Evolutionary conservation across 139 green algal genomes (phyloP), one percentile per base, ranked within the genome.

Genomic region (Spirogloea muscicola): DNA sequence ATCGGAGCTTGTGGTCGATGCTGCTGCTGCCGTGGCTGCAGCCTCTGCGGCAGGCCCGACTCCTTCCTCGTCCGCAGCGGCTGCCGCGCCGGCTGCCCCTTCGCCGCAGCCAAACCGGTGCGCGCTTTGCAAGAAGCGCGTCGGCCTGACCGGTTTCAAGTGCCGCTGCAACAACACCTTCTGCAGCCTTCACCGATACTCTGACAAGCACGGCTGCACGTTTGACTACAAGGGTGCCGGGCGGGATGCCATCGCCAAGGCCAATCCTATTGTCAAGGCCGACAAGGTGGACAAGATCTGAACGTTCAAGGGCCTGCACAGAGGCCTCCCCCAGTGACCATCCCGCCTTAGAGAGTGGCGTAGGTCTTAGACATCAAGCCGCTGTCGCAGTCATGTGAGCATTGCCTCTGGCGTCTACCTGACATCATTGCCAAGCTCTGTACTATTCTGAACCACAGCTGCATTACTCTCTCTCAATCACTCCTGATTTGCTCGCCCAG

Each of bases 131-230:
- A 86, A 77, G 38, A 87, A 87, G 25, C 86, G 86, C 63, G 57
- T 96, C 5, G 91, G 91, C 1, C 82, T 96, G 5, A 95, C 89
- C 0, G 91, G 91, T 38, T 96, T 96, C 84, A 89, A 89, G 73
- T 96, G 91, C 87, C 86, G 86, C 44, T 96, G 91, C 58, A 83
- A 87, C 7, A 84, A 84, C 31, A 51, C 82, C 2, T 96, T 93
- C 66, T 96, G 91, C 69, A 84, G 83, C 5, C 13, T 71, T 51
- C 91, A 96, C 66, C 83, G 91, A 4, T 89, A 94, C 59, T 89
- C 90, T 3, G 90, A 96, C 76, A 89, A 80, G 21, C 91, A 96
- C 72, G 40, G 82, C 34, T 96, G 91, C 79, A 65, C 70, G 6
- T 96, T 92, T 65, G 91, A 96, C 68, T 94, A 93, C 84, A 94